A percentile compares a stretch with the other conserved stretches of the same genome.
These are phyloP conservation scores for Colletotrichum aenigma DNA, from an alignment of 2,329 filamentous ascomycete species.

Conservation along the genomic window DNA sequence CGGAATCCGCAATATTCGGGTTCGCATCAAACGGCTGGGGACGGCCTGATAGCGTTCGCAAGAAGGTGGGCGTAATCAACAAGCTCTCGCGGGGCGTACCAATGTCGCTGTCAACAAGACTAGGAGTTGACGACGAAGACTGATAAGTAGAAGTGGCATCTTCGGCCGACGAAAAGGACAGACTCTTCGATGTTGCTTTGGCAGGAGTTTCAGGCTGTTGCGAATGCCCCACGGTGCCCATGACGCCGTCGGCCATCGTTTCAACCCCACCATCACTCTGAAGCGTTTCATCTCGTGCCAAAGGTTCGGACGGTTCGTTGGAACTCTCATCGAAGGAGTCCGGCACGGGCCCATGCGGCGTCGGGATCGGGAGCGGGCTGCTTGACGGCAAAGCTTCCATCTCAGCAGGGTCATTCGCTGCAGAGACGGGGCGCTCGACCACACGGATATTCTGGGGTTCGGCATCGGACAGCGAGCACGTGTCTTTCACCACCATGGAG, in stretches of 20 bases:
- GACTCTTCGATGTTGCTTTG: not conserved
- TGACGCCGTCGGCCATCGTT: slow-evolving; percentile 1
- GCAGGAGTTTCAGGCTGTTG: slow-evolving; percentile 17
- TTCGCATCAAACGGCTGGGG: slow-evolving; percentile 12
- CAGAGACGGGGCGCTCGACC: slow-evolving; percentile 10
- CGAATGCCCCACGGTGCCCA: not conserved
- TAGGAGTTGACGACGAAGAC: slow-evolving; percentile 25
- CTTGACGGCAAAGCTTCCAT: slow-evolving; percentile 12
- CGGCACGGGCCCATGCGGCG: not conserved
- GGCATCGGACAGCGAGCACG: slow-evolving; percentile 44
- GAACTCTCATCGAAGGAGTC: slow-evolving; percentile 9
- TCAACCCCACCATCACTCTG: slow-evolving; percentile 4
- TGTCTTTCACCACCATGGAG: slow-evolving; percentile 55
- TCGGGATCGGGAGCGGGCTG: slow-evolving; percentile 7
- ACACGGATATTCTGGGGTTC: slow-evolving; percentile 26
- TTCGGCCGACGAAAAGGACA: slow-evolving; percentile 11
- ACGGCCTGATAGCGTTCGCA: slow-evolving; percentile 14
- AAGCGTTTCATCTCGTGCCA: slow-evolving; percentile 18
- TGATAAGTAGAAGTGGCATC: slow-evolving; percentile 18
- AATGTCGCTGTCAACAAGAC: slow-evolving; percentile 21
- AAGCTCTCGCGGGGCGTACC: slow-evolving; percentile 24
- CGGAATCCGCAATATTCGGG: slow-evolving; percentile 10
- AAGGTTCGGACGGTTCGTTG: slow-evolving; percentile 15
- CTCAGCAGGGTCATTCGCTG: slow-evolving; percentile 17
- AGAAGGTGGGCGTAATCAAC: slow-evolving; percentile 22